phyloP scores from a whole-genome alignment of 2,329 filamentous ascomycete genomes.

The Pestalotiopsis sp. region DNA sequence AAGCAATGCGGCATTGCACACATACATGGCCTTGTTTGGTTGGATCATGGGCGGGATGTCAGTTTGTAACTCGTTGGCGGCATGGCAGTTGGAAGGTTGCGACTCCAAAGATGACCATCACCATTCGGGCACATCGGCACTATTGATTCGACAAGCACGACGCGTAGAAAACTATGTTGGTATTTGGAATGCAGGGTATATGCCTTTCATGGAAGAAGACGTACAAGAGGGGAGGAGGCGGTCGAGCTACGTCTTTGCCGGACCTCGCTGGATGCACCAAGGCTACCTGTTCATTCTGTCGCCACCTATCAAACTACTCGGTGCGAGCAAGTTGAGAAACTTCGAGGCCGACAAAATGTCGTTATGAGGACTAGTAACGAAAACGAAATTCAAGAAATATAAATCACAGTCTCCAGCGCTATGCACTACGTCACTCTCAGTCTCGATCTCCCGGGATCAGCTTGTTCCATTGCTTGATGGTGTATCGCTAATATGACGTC shows the following conservation, averaged over 20 bases:
- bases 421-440: no score
- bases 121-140: constrained; percentile 6
- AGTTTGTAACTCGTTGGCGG: constrained; percentile 21
- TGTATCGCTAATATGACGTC: no score
- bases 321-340: background rate
- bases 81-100: constrained; percentile 20
- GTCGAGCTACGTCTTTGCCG: constrained; percentile 12
- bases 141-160: constrained; percentile 11
- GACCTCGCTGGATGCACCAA: constrained; percentile 13
- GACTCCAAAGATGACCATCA: constrained; percentile 9
- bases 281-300: constrained; percentile 13
- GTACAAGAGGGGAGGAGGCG: background rate
- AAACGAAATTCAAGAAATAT: background rate
- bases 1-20: constrained; percentile 15
- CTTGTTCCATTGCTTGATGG: no score
- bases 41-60: constrained; percentile 23
- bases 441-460: no score
- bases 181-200: constrained; percentile 13
- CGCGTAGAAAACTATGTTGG: constrained; percentile 17
- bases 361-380: background rate
- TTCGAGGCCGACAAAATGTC: background rate
- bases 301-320: constrained; percentile 11
- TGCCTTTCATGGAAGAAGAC: background rate
- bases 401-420: background rate
- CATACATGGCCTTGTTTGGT: constrained; percentile 21